These are phyloP conservation scores for Populus trichocarpa DNA, from an alignment of 441 rosid species.

Conservation along the genomic window DNA sequence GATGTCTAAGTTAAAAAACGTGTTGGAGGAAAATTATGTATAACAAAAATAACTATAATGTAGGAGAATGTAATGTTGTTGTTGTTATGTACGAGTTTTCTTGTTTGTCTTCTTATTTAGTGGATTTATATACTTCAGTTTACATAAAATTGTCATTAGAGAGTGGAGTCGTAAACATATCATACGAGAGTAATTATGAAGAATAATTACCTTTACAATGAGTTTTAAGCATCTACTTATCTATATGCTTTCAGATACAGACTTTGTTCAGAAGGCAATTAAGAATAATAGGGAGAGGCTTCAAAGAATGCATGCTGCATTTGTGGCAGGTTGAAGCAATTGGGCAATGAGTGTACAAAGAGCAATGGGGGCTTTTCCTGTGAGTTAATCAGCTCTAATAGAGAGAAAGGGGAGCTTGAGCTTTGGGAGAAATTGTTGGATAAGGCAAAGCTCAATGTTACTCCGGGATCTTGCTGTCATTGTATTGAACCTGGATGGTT, in stretches of 20 bases:
- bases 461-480: conserved; percentile 84
- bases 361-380: conserved; percentile 69
- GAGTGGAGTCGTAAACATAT: too few relatives aligned
- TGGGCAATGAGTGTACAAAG: conserved; percentile 56
- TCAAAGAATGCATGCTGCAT: conserved; percentile 27
- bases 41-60: too few relatives aligned
- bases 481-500: conserved; percentile 97
- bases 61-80: too few relatives aligned
- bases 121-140: too few relatives aligned
- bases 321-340: conserved; percentile 50
- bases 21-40: too few relatives aligned
- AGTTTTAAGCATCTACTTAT: conserved; percentile 58
- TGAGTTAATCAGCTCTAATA: conserved; percentile 62
- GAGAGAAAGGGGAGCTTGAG: conserved; percentile 90
- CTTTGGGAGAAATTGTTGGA: conserved; percentile 81
- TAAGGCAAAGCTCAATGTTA: conserved; percentile 60
- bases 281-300: conserved; percentile 49
- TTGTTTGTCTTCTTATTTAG: too few relatives aligned
- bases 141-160: too few relatives aligned
- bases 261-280: conserved; percentile 42
- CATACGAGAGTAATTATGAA: too few relatives aligned
- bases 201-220: conserved; percentile 37
- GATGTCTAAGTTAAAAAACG: too few relatives aligned
- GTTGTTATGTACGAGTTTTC: too few relatives aligned
- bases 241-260: conserved; percentile 52